Conservation (phyloP, 2,329 filamentous ascomycete species). For the Aspergillus luchuensis region DNA sequence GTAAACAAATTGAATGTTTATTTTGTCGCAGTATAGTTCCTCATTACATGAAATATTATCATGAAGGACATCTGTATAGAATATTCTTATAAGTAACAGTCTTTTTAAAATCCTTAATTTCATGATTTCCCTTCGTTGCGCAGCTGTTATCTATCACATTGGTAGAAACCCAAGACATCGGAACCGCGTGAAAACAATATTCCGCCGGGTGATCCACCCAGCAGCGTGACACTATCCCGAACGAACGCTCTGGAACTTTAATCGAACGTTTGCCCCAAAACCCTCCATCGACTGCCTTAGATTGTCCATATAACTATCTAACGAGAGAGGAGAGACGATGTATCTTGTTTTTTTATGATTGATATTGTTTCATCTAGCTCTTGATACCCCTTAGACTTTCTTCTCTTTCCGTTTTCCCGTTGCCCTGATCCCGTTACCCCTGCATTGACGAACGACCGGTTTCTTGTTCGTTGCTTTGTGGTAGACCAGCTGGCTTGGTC, state of each 20-base stretch:
- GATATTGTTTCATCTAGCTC: background rate
- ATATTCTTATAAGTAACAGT: too few species aligned
- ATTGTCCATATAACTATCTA: background rate
- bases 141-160: background rate
- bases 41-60: too few species aligned
- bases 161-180: background rate
- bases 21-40: too few species aligned
- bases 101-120: too few species aligned
- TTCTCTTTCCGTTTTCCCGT: background rate
- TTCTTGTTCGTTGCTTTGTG: background rate
- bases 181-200: conserved; percentile 14
- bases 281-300: background rate
- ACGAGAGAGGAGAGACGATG: background rate
- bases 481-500: conserved; percentile 9
- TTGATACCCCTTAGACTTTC: conserved; percentile 6
- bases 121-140: background rate
- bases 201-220: conserved; percentile 15
- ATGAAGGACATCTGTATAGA: too few species aligned
- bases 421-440: background rate
- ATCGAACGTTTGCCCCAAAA: conserved; percentile 19
- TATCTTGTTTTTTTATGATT: background rate
- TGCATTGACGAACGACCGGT: background rate
- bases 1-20: too few species aligned
- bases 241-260: conserved; percentile 22
- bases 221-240: conserved; percentile 8